Percentiles rank a stretch among this genome's conserved stretches.
Conservation (phyloP, 768 basidiomycete species). For the Pulveroboletus sp. region DNA sequence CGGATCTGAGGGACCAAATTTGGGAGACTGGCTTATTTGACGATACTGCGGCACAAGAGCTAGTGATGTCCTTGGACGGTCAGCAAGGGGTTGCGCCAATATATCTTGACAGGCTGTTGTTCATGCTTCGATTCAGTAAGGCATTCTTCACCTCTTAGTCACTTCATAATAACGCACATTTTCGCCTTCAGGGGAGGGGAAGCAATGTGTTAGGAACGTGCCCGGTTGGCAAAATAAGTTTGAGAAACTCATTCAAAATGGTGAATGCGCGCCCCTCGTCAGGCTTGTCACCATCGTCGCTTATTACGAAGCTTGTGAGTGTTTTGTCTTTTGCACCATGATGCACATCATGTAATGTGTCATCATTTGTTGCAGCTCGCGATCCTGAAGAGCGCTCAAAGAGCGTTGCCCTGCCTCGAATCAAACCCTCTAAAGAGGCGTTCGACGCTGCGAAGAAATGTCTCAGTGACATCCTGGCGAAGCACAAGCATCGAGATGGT, state of each 20-base stretch:
- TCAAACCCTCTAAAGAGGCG: not conserved
- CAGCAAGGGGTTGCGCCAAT: conserved; percentile 16
- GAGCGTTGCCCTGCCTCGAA: not conserved
- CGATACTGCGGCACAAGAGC: conserved; percentile 10
- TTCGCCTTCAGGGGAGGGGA: conserved; percentile 17
- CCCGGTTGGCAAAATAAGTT: conserved; percentile 11
- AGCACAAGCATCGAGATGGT: conserved; percentile 17
- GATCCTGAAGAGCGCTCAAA: not conserved
- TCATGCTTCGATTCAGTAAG: conserved; percentile 23
- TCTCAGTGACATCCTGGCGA: conserved; percentile 5
- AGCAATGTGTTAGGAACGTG: conserved; percentile 17
- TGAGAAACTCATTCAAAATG: conserved; percentile 7
- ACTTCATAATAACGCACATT: not conserved
- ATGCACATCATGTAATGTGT: no score
- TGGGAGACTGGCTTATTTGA: conserved; percentile 25
- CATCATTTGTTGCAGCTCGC: conserved; percentile 1
- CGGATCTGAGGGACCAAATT: conserved; percentile 4
- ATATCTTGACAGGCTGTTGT: conserved; percentile 18
- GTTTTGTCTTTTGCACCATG: no score
- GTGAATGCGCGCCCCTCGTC: conserved; percentile 14
- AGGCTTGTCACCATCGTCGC: conserved; percentile 22
- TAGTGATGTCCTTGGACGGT: conserved; percentile 9
- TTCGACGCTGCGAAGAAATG: conserved; percentile 15
- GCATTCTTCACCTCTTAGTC: not conserved
- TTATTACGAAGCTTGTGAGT: conserved; percentile 19